Evolutionary conservation across 257 asterid genomes (phyloP).

Genomic region (Knoxia roxburghii): DNA sequence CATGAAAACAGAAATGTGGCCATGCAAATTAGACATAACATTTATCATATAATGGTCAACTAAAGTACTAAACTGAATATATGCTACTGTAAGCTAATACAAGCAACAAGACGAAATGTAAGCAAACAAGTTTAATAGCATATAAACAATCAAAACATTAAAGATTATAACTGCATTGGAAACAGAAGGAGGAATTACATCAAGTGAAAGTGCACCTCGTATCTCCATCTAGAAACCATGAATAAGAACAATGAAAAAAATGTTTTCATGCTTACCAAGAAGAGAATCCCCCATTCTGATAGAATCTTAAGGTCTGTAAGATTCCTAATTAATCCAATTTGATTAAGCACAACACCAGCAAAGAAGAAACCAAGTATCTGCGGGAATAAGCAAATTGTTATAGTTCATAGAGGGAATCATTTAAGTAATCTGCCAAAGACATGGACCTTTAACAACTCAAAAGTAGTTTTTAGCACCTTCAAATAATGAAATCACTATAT

Average conservation of each 20-base stretch:
- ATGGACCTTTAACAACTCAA: neutral
- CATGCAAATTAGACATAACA: neutral
- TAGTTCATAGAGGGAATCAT: neutral
- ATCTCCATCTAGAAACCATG: neutral
- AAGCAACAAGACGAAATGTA: neutral
- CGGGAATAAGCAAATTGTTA: constrained; percentile 18
- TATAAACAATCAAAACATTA: neutral
- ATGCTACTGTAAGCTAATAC: neutral
- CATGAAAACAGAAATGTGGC: neutral
- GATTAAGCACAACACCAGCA: constrained; percentile 97
- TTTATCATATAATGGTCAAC: neutral
- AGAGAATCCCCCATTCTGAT: constrained; percentile 99
- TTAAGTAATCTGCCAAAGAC: neutral
- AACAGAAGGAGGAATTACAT: neutral
- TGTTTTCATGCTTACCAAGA: constrained; percentile 59
- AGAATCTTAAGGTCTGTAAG: constrained; percentile 83
- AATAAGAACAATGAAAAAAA: constrained; percentile 1
- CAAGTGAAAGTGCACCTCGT: neutral
- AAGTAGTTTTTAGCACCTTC: constrained; percentile 25
- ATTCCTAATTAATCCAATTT: constrained; percentile 84
- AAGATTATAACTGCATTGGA: neutral
- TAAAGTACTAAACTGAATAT: neutral
- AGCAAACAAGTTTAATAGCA: neutral
- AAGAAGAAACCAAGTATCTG: constrained; percentile 99
- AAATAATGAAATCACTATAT: constrained; percentile 4